Percentiles rank a stretch among this genome's conserved stretches.
Evolutionary conservation across 2,329 filamentous ascomycete species (phyloP).

Genomic region (Fusarium napiforme): DNA sequence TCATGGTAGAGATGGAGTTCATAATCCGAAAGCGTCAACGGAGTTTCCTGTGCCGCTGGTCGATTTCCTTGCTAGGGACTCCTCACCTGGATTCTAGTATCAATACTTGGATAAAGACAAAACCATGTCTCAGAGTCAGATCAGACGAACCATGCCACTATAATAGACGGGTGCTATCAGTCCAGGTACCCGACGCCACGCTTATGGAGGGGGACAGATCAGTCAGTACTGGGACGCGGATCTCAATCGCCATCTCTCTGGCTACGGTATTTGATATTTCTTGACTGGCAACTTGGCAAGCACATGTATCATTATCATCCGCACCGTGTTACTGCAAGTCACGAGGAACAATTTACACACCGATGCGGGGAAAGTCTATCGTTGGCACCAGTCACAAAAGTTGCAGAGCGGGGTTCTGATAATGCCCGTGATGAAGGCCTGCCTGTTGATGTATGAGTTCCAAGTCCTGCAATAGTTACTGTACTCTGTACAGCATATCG

Average conservation of each 20-base stretch:
- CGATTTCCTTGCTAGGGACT: background rate
- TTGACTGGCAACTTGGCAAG: slow-evolving; percentile 7
- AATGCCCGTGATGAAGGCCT: background rate
- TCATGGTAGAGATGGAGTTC: background rate
- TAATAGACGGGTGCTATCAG: slow-evolving; percentile 1
- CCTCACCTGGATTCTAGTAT: slow-evolving; percentile 1
- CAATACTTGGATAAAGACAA: background rate
- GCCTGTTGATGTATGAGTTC: slow-evolving; percentile 11
- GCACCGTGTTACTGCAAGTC: slow-evolving; percentile 27
- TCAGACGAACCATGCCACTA: slow-evolving; percentile 19
- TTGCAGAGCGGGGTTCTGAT: slow-evolving; percentile 20
- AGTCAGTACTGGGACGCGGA: slow-evolving; percentile 15
- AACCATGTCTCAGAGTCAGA: slow-evolving; percentile 7
- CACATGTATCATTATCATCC: slow-evolving; percentile 9
- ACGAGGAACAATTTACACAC: slow-evolving; percentile 23
- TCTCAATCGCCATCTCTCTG: slow-evolving; percentile 31
- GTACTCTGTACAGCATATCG: background rate
- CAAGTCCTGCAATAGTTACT: background rate
- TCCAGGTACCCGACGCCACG: slow-evolving; percentile 31
- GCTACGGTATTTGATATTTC: background rate
- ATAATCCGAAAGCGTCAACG: background rate
- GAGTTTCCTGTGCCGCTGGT: slow-evolving; percentile 1
- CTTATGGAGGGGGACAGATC: background rate
- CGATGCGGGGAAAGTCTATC: slow-evolving; percentile 29
- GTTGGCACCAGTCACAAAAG: slow-evolving; percentile 29